phyloP scores from a whole-genome alignment of 2,329 filamentous ascomycete genomes.

The Tolypocladium endophyticum region DNA sequence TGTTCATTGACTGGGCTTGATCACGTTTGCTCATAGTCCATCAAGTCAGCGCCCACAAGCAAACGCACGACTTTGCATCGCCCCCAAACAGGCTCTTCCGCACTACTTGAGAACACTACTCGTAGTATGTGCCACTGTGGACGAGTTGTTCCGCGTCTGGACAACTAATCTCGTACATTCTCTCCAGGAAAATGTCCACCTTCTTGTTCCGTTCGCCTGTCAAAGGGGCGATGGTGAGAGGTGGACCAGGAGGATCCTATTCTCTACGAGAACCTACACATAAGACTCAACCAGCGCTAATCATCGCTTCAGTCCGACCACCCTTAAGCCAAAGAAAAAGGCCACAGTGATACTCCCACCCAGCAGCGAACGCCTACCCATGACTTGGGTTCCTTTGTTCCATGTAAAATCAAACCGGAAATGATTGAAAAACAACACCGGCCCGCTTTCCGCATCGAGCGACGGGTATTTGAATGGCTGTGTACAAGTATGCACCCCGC shows the following conservation, averaged over 20 bases:
- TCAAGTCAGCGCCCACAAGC: not conserved
- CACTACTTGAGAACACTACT: not conserved
- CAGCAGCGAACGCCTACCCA: constrained; percentile 1
- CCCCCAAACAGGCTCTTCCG: not conserved
- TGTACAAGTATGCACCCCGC: not conserved
- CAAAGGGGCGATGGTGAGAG: not conserved
- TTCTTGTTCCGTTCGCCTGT: not conserved
- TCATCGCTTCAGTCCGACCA: not conserved
- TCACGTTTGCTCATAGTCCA: not conserved
- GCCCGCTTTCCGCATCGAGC: not conserved
- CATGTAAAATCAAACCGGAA: not conserved
- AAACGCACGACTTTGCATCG: not conserved
- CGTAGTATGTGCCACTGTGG: not conserved
- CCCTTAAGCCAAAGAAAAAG: not conserved
- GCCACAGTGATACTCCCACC: not conserved
- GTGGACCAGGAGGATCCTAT: not conserved
- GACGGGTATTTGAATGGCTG: not conserved
- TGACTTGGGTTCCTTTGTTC: not conserved
- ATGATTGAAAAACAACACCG: not conserved
- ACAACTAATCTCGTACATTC: not conserved
- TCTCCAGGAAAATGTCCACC: not conserved
- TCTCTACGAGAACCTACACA: not conserved
- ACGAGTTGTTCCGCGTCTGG: not conserved
- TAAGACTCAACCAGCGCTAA: not conserved
- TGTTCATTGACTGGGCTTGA: not conserved